These are phyloP conservation scores for Hydnum rufescens DNA, from an alignment of 768 basidiomycete species.

Conservation along the genomic window DNA sequence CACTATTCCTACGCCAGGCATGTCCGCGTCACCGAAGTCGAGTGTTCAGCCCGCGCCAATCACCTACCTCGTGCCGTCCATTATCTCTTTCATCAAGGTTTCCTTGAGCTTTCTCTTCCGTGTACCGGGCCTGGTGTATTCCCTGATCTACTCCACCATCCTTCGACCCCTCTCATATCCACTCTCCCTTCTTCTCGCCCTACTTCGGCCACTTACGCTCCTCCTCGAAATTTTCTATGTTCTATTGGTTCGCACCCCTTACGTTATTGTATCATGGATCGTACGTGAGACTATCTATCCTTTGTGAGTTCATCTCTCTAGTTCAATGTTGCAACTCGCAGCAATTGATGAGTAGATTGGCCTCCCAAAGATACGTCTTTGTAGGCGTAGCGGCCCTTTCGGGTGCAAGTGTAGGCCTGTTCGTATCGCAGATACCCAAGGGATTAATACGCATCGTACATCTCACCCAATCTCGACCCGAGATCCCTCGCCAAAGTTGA, in stretches of 20 bases:
- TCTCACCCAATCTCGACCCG: not conserved
- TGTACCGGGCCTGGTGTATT: not conserved
- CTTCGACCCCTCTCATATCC: not conserved
- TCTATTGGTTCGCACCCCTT: not conserved
- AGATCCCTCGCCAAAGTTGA: too few species aligned
- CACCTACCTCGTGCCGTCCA: not conserved
- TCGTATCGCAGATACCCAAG: not conserved
- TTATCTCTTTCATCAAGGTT: not conserved
- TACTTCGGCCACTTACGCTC: not conserved
- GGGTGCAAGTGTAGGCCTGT: not conserved
- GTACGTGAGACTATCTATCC: not conserved
- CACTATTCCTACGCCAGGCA: not conserved
- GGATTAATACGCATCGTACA: not conserved
- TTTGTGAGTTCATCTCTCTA: not conserved
- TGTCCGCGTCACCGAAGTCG: not conserved
- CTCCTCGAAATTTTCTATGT: conserved; percentile 1
- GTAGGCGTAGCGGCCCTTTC: not conserved
- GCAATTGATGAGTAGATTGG: not conserved
- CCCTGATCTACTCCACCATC: not conserved
- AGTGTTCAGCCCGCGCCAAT: not conserved
- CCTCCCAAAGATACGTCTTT: not conserved
- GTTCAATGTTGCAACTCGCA: not conserved
- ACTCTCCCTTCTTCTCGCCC: not conserved
- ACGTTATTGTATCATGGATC: not conserved
- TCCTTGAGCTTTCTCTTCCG: not conserved